A percentile compares a stretch with the other conserved stretches of the same genome.
These are phyloP conservation scores for Aphanomyces stellatus DNA, from an alignment of 352 stramenopile species.

Conservation along the genomic window DNA sequence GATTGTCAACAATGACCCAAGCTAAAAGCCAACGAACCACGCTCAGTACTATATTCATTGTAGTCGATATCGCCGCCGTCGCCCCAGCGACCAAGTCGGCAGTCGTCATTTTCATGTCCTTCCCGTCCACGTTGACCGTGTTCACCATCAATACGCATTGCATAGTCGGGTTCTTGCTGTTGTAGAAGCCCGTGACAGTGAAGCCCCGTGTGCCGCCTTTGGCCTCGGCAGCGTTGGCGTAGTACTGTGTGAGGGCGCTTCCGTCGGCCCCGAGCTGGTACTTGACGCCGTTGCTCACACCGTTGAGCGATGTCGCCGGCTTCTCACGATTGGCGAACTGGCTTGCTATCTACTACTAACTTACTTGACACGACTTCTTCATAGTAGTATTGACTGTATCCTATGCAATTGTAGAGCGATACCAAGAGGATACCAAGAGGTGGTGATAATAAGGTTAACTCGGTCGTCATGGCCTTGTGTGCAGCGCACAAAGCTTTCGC, in stretches of 20 bases:
- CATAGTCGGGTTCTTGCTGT: not conserved
- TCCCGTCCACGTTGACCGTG: not conserved
- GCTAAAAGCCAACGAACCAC: not conserved
- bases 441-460: no score
- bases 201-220: not conserved
- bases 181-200: not conserved
- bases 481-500: no score
- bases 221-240: not conserved
- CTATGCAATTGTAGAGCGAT: no score
- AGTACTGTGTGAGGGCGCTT: not conserved
- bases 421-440: no score
- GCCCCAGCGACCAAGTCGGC: not conserved
- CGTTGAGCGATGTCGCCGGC: not conserved
- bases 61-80: not conserved
- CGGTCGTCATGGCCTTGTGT: no score
- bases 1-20: not conserved
- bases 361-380: no score
- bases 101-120: not conserved
- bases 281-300: not conserved
- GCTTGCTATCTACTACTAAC: no score
- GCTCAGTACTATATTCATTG: not conserved
- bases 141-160: not conserved
- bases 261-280: not conserved
- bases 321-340: slow-evolving; percentile 22
- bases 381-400: no score